These are phyloP conservation scores for Chytriomyces sp. DNA, from an alignment of 192 early-diverging fungal species.

Conservation along the genomic window DNA sequence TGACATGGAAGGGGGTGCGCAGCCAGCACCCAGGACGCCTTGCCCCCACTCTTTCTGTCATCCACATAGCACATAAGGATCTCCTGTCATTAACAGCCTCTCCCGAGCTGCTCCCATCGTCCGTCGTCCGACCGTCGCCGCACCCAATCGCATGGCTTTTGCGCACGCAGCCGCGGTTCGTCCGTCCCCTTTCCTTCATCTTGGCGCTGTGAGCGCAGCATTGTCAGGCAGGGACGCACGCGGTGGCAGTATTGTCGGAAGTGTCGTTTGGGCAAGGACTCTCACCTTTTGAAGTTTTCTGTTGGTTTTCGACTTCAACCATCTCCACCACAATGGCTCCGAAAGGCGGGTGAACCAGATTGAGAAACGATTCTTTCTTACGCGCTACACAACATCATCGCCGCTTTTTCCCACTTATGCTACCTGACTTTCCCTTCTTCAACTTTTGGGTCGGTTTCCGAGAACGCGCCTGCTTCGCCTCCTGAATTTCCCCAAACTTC, in stretches of 20 bases:
- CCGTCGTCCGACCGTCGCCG: too few relatives aligned
- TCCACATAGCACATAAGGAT: too few relatives aligned
- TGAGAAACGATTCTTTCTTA: not conserved
- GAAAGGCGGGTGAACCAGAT: not conserved
- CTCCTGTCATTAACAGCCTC: too few relatives aligned
- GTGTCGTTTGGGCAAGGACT: not conserved
- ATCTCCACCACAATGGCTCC: not conserved
- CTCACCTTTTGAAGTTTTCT: not conserved
- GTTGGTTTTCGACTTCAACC: not conserved
- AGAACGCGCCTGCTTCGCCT: slow-evolving; percentile 15
- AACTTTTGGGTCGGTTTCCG: not conserved
- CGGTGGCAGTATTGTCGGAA: not conserved
- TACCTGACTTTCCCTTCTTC: too few relatives aligned
- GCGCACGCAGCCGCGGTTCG: too few relatives aligned
- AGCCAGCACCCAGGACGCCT: too few relatives aligned
- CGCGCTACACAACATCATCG: not conserved
- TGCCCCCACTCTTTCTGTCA: too few relatives aligned
- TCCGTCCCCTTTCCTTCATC: too few relatives aligned
- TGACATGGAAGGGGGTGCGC: too few relatives aligned
- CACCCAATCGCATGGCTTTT: too few relatives aligned
- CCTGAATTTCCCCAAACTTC: slow-evolving; percentile 80
- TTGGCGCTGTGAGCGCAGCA: too few relatives aligned
- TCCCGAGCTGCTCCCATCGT: too few relatives aligned
- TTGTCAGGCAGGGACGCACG: not conserved
- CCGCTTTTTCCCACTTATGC: not conserved